These are phyloP conservation scores for Symbiodinium natans DNA, from an alignment of 73 alveolate species.

Conservation along the genomic window DNA sequence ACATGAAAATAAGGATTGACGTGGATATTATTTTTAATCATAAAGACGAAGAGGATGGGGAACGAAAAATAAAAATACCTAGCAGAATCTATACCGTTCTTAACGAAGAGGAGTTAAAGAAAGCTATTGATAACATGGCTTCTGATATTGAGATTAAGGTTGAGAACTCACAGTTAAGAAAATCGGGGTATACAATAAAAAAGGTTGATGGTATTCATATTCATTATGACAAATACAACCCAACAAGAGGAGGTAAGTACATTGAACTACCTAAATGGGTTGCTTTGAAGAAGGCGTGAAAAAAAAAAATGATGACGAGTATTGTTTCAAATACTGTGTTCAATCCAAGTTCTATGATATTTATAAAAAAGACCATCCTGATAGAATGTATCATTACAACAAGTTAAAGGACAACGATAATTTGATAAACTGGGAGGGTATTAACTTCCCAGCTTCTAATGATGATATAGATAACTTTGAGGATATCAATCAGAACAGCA, in stretches of 20 bases:
- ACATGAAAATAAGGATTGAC: not conserved
- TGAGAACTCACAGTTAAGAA: not conserved
- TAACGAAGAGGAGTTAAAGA: not conserved
- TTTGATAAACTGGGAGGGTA: not conserved
- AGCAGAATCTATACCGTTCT: not conserved
- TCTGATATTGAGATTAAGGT: not conserved
- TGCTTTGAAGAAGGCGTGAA: not conserved
- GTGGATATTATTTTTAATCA: not conserved
- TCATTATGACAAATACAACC: not conserved
- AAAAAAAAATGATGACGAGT: not conserved
- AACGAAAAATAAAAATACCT: not conserved
- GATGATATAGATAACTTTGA: conserved; percentile 47
- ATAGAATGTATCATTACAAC: not conserved
- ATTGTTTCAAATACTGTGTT: not conserved
- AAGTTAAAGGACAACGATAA: not conserved
- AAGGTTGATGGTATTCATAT: not conserved
- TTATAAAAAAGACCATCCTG: not conserved
- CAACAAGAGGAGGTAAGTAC: not conserved
- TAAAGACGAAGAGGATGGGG: not conserved
- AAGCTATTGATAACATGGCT: not conserved
- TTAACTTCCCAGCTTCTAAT: not conserved
- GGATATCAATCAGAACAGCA: not conserved
- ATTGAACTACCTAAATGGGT: not conserved
- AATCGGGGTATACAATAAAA: not conserved
- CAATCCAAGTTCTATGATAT: not conserved